Base-by-base conservation (phyloP, 169 alveolate species). In the Babesia divergens region DNA sequence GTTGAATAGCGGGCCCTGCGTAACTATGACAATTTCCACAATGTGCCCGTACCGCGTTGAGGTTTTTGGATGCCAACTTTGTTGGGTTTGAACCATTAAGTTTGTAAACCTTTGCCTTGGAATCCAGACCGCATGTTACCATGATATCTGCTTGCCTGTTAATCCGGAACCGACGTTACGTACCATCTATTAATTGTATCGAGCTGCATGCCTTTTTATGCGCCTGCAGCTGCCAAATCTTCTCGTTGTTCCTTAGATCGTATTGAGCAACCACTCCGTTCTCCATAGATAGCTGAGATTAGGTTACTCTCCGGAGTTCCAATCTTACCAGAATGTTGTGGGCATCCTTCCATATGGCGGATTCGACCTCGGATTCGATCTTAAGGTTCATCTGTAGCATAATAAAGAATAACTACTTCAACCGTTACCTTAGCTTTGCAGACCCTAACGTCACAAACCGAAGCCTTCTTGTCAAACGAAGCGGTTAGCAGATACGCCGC, bases 121-220 rank as follows among this genome's bases (percentile, higher is more conserved):
- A 54, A n/a, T 52, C 82, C 69, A 79, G 60, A 26, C 87, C 83
- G 42, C 83, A 79, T 14, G 87, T 59, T 18, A 79, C 83, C 42
- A 79, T 31, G 0, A 66, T 18, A 67, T 76, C 81, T 76, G 65
- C 20, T 3, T 11, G 28, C 24, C 50, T n/a, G 32, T 32, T 11
- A 13, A 46, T 2, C 7, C 14, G 4, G 60, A 8, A 0, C 6
- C 4, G 24, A 6, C 7, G 2, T 1, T 40, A n/a, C 65, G 1
- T 38, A 66, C 77, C 67, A 16, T 51, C 55, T 4, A 34, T 24
- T 26, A 72, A 13, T 14, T 42, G 46, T 9, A 79, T 18, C 6
- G 68, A 43, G 14, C 69, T 60, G 58, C 87, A 79, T 2, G 86
- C 47, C 26, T 60, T 70, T 34, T 79, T 79, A 65, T 79, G 82